Conservation (phyloP, 176 grass and related monocot genomes). For the Cenchrus purpureus region DNA sequence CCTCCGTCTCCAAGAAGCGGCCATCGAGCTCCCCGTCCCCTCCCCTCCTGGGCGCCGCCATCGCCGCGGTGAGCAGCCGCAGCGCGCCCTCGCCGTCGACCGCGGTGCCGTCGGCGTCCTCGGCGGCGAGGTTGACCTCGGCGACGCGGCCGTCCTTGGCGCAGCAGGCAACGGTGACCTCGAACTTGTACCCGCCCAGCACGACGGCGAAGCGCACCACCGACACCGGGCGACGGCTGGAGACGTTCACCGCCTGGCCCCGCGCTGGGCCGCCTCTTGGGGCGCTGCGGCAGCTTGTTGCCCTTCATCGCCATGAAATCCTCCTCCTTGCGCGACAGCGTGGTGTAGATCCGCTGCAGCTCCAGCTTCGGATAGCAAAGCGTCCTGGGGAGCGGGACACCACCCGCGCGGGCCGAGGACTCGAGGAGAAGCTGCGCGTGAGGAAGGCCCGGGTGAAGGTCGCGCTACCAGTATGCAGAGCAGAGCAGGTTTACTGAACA, state of each 20-base stretch:
- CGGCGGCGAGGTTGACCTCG: conserved; percentile 54
- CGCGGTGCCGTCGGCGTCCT: conserved; percentile 60
- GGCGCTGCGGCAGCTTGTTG: conserved; percentile 75
- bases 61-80: conserved; percentile 47
- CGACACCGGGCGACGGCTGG: conserved; percentile 52
- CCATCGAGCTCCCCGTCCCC: conserved; percentile 9
- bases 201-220: conserved; percentile 67
- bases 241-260: conserved; percentile 57
- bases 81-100: conserved; percentile 50
- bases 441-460: too few relatives aligned
- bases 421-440: too few relatives aligned
- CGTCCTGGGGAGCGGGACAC: too few relatives aligned
- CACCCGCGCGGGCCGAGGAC: too few relatives aligned
- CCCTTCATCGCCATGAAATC: conserved; percentile 82
- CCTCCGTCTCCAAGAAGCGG: too few relatives aligned
- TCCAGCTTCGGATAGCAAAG: conserved; percentile 29
- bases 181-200: conserved; percentile 53
- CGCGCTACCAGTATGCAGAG: too few relatives aligned
- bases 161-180: conserved; percentile 45
- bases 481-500: too few relatives aligned
- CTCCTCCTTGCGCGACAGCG: conserved; percentile 79
- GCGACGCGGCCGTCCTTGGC: conserved; percentile 45
- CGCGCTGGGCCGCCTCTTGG: conserved; percentile 63
- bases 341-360: conserved; percentile 68
- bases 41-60: conserved; percentile 42